Evolutionary conservation across 139 green algal species (phyloP).

Genomic region (Dunaliella sp.): DNA sequence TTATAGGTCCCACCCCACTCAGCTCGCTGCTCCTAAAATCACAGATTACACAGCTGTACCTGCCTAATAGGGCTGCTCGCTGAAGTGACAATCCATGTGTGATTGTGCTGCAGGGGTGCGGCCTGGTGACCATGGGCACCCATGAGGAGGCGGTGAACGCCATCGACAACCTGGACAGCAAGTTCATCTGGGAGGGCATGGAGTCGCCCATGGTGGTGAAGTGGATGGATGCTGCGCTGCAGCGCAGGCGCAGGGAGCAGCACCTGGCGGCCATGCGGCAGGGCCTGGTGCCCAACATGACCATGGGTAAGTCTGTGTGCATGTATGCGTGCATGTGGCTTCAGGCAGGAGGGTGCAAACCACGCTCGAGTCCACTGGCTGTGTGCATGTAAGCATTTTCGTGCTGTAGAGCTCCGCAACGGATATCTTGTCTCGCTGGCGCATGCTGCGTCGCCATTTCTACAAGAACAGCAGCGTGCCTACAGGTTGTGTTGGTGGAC

Average conservation of each 20-base stretch:
- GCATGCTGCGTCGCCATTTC: too few relatives aligned
- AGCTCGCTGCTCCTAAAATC: too few relatives aligned
- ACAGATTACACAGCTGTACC: too few relatives aligned
- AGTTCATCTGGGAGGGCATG: slow-evolving; percentile 54
- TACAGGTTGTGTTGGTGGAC: too few relatives aligned
- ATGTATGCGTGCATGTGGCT: background rate
- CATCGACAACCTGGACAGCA: slow-evolving; percentile 46
- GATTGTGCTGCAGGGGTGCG: slow-evolving; percentile 59
- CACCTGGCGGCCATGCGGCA: slow-evolving; percentile 53
- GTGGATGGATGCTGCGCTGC: slow-evolving; percentile 64
- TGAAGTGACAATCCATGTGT: too few relatives aligned
- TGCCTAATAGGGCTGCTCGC: too few relatives aligned
- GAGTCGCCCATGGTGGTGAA: slow-evolving; percentile 62
- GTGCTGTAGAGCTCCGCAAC: too few relatives aligned
- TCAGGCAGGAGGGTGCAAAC: background rate
- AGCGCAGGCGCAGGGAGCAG: slow-evolving; percentile 51
- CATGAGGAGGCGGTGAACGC: slow-evolving; percentile 45
- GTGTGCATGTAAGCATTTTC: background rate
- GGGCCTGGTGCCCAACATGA: slow-evolving; percentile 29
- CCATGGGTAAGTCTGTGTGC: background rate
- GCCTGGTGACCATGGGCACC: slow-evolving; percentile 57
- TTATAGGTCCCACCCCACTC: too few relatives aligned
- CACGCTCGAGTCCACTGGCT: too few relatives aligned
- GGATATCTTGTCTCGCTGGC: too few relatives aligned
- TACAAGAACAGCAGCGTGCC: too few relatives aligned